Evolutionary conservation across 371 early-diverging fungal species (phyloP).

Genomic region (Lichtheimia corymbifera): DNA sequence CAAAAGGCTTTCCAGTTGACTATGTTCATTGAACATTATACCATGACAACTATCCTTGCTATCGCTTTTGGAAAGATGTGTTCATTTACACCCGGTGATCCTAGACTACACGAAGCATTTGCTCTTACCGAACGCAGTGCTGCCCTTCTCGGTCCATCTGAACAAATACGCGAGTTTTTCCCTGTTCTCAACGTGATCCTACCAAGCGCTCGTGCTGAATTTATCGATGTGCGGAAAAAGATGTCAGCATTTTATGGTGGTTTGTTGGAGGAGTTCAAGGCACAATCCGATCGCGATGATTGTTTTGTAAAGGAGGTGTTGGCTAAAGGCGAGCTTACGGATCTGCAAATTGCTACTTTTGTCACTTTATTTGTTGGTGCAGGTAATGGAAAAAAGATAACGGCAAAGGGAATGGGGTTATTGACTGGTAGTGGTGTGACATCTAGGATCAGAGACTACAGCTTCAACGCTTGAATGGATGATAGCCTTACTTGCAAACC

Average conservation of each 20-base stretch:
- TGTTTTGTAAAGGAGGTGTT: constrained; percentile 47
- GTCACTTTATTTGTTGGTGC: constrained; percentile 45
- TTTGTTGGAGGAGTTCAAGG: constrained; percentile 24
- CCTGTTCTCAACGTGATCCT: constrained; percentile 35
- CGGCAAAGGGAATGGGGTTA: too few species aligned
- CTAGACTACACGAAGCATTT: constrained; percentile 37
- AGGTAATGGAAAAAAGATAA: constrained; percentile 18
- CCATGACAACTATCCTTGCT: constrained; percentile 43
- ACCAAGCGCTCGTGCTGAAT: constrained; percentile 18
- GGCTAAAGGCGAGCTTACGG: constrained; percentile 27
- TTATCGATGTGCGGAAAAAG: constrained; percentile 18
- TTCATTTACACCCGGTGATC: constrained; percentile 37
- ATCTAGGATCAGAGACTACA: constrained; percentile 48
- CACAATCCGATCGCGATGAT: constrained; percentile 15
- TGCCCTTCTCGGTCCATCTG: constrained; percentile 29
- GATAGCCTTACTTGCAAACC: constrained; percentile 38
- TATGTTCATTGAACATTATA: constrained; percentile 38
- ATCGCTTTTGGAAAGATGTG: constrained; percentile 43
- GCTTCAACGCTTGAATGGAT: constrained; percentile 48
- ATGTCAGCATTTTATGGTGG: constrained; percentile 30
- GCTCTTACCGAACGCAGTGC: constrained; percentile 36
- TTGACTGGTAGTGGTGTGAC: neutral
- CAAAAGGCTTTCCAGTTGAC: constrained; percentile 12
- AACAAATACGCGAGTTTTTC: constrained; percentile 48
- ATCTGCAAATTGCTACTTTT: constrained; percentile 36